Evolutionary conservation across 441 rosid species (phyloP).

Genomic region (Corymbia calophylla): DNA sequence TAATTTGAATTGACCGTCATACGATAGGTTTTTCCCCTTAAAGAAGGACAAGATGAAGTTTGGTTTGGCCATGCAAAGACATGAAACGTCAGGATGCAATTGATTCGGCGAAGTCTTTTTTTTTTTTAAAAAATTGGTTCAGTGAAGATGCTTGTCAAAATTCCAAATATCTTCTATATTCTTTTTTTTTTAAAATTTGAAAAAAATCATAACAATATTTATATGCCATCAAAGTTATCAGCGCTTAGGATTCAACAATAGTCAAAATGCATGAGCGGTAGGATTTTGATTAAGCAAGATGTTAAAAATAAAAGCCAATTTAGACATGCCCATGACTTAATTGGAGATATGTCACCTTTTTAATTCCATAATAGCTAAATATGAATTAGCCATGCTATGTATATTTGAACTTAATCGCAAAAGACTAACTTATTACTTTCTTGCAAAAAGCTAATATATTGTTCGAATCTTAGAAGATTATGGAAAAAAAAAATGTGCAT

Average conservation of each 20-base stretch:
- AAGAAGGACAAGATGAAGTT: background rate
- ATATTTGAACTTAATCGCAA: background rate
- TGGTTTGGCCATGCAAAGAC: background rate
- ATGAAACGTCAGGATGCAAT: background rate
- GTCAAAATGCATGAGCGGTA: background rate
- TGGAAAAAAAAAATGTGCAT: background rate
- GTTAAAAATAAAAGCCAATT: background rate
- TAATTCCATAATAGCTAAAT: background rate
- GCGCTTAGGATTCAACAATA: background rate
- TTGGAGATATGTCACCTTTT: background rate
- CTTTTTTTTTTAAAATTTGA: background rate
- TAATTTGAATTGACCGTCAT: fast-evolving
- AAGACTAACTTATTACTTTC: background rate
- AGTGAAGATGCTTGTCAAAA: background rate
- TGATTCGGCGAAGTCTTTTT: background rate
- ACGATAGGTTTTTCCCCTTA: background rate
- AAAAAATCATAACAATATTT: background rate
- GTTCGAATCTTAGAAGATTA: background rate
- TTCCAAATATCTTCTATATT: background rate
- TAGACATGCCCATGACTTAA: background rate
- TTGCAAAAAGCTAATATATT: background rate
- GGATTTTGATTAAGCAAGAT: background rate
- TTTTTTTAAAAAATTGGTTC: no score
- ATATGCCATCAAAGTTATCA: background rate
- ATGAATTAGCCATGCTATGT: background rate